A percentile compares a stretch with the other conserved stretches of the same genome.
Evolutionary conservation across 176 grass and related monocot genomes (phyloP).

Genomic region (Ensete ventricosum): DNA sequence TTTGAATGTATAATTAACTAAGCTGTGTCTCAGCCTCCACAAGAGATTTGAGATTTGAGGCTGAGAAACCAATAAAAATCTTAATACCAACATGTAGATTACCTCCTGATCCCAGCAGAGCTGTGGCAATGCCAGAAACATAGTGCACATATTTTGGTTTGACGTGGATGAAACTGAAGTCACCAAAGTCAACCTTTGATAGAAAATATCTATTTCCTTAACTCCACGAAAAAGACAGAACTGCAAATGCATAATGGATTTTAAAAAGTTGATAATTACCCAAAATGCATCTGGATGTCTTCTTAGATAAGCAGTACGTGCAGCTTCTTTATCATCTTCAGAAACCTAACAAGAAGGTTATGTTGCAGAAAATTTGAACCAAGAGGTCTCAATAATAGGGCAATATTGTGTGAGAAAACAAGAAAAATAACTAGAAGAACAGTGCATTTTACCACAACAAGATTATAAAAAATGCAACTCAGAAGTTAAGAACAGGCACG

Average conservation of each 20-base stretch:
- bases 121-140: conserved; percentile 84
- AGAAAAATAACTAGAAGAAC: neutral
- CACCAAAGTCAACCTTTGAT: conserved; percentile 93
- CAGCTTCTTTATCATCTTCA: conserved; percentile 48
- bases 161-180: conserved; percentile 74
- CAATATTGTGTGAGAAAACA: neutral
- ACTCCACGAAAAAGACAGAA: neutral
- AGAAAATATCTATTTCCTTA: neutral
- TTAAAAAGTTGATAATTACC: conserved; percentile 32
- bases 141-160: conserved; percentile 70
- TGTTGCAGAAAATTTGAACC: conserved; percentile 3
- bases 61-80: neutral
- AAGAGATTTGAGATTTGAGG: neutral
- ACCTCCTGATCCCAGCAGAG: conserved; percentile 90
- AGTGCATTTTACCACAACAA: neutral
- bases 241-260: conserved; percentile 2
- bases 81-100: conserved; percentile 9
- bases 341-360: conserved; percentile 36
- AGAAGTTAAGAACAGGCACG: neutral
- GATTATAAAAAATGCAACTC: neutral
- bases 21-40: neutral
- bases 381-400: neutral
- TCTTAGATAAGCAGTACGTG: conserved; percentile 55
- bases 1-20: neutral
- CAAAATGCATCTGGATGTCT: conserved; percentile 89